Percentiles rank a stretch among this genome's conserved stretches.
phyloP scores from a whole-genome alignment of 257 asterid genomes.

The Ocimum tenuiflorum region DNA sequence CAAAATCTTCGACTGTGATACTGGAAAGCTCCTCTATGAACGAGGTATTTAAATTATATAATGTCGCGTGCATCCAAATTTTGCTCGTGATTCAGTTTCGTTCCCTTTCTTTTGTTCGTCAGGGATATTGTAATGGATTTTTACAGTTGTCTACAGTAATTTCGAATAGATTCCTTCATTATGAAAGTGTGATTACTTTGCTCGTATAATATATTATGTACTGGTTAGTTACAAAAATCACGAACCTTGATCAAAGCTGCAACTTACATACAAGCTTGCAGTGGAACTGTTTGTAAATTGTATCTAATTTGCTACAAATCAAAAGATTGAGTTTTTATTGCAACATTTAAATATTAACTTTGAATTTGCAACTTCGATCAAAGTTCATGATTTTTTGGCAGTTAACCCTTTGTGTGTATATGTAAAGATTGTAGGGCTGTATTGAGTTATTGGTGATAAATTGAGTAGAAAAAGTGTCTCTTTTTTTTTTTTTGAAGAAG shows the following conservation, averaged over 20 bases:
- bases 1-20: slow-evolving; percentile 60
- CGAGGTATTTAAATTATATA: slow-evolving; percentile 41
- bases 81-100: neutral
- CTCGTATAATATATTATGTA: too few relatives aligned
- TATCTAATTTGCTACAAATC: too few relatives aligned
- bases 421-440: neutral
- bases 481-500: too few relatives aligned
- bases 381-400: too few relatives aligned
- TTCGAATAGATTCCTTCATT: neutral
- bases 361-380: too few relatives aligned
- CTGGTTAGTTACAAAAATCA: too few relatives aligned
- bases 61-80: neutral
- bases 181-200: neutral
- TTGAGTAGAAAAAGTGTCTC: neutral
- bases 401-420: neutral
- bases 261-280: too few relatives aligned
- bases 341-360: too few relatives aligned
- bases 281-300: too few relatives aligned
- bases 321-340: too few relatives aligned
- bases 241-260: too few relatives aligned
- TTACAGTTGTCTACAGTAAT: neutral
- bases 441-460: neutral
- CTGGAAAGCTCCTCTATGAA: slow-evolving; percentile 74
- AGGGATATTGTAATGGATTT: neutral
- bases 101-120: neutral